These are phyloP conservation scores for Sporothrix curviconia DNA, from an alignment of 2,329 filamentous ascomycete genomes.

Conservation along the genomic window DNA sequence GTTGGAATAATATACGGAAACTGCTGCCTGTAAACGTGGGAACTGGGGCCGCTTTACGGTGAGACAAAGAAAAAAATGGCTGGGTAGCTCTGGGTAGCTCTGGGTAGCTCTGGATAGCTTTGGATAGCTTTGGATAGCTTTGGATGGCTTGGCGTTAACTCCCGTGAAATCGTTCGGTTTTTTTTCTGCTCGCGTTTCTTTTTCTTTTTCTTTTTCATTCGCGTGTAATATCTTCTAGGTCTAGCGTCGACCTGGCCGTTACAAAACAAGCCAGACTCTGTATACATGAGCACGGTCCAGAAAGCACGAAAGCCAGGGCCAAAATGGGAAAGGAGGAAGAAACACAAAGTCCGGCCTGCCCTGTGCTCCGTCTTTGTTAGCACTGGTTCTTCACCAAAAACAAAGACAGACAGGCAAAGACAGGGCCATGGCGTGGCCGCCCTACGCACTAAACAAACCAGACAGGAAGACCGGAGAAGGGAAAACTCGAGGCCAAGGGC, in stretches of 20 bases:
- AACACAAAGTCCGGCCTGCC: too few relatives aligned
- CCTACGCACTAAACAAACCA: background rate
- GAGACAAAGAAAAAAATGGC: background rate
- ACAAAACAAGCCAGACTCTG: background rate
- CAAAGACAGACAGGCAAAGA: too few relatives aligned
- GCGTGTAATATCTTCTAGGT: background rate
- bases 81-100: too few relatives aligned
- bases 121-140: too few relatives aligned
- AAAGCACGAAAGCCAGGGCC: background rate
- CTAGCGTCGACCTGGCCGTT: conserved; percentile 1
- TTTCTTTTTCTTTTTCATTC: background rate
- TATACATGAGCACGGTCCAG: background rate
- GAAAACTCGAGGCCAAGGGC: too few relatives aligned
- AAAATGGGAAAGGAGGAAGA: background rate
- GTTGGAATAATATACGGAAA: too few relatives aligned
- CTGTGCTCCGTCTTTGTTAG: too few relatives aligned
- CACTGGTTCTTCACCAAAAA: too few relatives aligned
- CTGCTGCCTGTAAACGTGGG: background rate
- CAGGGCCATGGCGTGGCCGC: too few relatives aligned
- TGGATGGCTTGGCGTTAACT: background rate
- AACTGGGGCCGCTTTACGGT: background rate
- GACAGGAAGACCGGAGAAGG: background rate
- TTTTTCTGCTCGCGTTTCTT: background rate
- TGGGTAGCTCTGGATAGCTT: too few relatives aligned
- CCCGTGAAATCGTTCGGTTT: background rate